A percentile compares a stretch with the other conserved stretches of the same genome.
Evolutionary conservation across 1,284 basidiomycete genomes (phyloP).

Genomic region (Pseudozyma pruni): DNA sequence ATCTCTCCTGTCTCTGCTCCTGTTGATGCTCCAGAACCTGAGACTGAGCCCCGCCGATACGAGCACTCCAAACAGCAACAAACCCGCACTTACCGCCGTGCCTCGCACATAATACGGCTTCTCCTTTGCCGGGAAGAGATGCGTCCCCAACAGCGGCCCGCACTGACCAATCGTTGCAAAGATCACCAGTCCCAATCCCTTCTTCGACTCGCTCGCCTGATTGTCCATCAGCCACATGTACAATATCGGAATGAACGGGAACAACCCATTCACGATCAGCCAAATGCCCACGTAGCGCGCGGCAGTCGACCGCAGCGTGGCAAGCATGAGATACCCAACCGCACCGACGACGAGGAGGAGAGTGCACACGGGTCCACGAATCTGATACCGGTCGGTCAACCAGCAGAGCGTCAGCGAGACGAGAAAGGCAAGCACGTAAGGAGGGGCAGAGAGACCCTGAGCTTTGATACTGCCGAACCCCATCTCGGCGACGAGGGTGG

Average conservation of each 20-base stretch:
- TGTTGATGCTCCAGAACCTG: constrained; percentile 41
- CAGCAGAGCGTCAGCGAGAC: constrained; percentile 36
- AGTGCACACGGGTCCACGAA: constrained; percentile 55
- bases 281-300: constrained; percentile 48
- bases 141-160: constrained; percentile 56
- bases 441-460: constrained; percentile 54
- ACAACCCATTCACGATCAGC: constrained; percentile 56
- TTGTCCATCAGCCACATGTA: constrained; percentile 60
- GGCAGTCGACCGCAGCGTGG: constrained; percentile 28
- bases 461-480: constrained; percentile 56
- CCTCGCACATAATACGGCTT: constrained; percentile 55
- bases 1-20: constrained; percentile 15
- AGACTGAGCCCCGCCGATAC: constrained; percentile 20
- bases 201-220: constrained; percentile 51
- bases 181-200: constrained; percentile 52
- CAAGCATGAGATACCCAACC: constrained; percentile 61
- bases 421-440: constrained; percentile 59
- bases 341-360: constrained; percentile 46
- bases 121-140: constrained; percentile 51
- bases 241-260: constrained; percentile 58
- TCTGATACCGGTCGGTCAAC: constrained; percentile 43
- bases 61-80: constrained; percentile 44
- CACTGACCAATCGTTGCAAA: constrained; percentile 62
- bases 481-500: constrained; percentile 59
- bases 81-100: constrained; percentile 41